phyloP scores from a whole-genome alignment of 2,329 filamentous ascomycete genomes.

The Colletotrichum cuscutae region DNA sequence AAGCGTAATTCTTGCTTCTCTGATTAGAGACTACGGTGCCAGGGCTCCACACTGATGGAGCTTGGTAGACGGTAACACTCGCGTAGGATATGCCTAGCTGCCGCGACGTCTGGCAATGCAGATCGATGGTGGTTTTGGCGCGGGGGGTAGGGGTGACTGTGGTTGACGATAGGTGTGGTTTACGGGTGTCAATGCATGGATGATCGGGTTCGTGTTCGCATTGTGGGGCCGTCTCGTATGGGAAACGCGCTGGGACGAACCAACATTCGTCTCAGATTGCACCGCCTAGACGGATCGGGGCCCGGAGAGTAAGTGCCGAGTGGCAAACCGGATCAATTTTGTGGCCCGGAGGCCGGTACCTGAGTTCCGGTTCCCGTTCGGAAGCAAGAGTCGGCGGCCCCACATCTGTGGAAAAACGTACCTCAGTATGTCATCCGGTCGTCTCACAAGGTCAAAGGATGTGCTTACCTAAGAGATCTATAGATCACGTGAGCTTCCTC shows the following conservation, averaged over 20 bases:
- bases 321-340: neutral
- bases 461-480: too few relatives aligned
- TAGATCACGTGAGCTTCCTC: too few relatives aligned
- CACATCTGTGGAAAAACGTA: neutral
- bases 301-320: neutral
- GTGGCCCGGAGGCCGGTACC: neutral
- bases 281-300: neutral
- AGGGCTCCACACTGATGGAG: neutral
- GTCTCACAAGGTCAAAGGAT: too few relatives aligned
- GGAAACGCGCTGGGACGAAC: conserved; percentile 1
- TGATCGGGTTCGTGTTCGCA: conserved; percentile 28
- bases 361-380: neutral
- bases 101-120: conserved; percentile 6
- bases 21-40: neutral
- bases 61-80: conserved; percentile 2
- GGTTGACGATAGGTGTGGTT: neutral
- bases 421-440: neutral
- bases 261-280: neutral
- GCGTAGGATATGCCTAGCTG: neutral
- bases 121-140: conserved; percentile 19
- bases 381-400: neutral
- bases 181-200: neutral
- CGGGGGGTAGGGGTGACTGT: neutral
- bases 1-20: neutral
- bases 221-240: conserved; percentile 11